Conservation (phyloP, 345 rosid species). For the Dipteronia sinensis region DNA sequence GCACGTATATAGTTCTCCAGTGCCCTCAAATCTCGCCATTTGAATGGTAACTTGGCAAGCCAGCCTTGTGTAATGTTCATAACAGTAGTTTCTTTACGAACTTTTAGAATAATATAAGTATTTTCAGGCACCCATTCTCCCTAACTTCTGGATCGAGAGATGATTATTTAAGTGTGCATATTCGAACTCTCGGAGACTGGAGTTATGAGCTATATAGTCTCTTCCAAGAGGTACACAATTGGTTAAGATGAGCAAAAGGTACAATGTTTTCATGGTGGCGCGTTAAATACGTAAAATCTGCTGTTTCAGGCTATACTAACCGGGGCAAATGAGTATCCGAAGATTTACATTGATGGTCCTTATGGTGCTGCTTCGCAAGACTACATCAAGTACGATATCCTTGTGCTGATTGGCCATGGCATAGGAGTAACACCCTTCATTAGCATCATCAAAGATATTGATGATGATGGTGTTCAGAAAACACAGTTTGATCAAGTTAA, state of each 20-base stretch:
- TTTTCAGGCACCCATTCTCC: conserved; percentile 69
- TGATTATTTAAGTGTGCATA: conserved; percentile 52
- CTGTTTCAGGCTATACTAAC: conserved; percentile 34
- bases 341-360: conserved; percentile 55
- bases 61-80: neutral
- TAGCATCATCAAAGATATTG: conserved; percentile 56
- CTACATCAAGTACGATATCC: conserved; percentile 50
- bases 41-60: conserved; percentile 46
- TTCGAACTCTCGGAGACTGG: conserved; percentile 67
- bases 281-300: neutral
- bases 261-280: neutral
- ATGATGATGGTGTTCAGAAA: conserved; percentile 12
- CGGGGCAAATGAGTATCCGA: conserved; percentile 36
- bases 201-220: conserved; percentile 45
- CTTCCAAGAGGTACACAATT: conserved; percentile 47
- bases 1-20: conserved; percentile 53
- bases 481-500: conserved; percentile 14
- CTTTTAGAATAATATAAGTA: neutral
- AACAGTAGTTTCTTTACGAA: neutral
- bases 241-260: neutral
- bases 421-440: conserved; percentile 66
- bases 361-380: conserved; percentile 63
- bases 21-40: conserved; percentile 60
- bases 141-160: conserved; percentile 54
- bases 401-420: conserved; percentile 59